Evolutionary conservation across 139 green algal genomes (phyloP), one percentile per base, ranked within the genome.

Genomic region (Tetradesmus lagerheimii): DNA sequence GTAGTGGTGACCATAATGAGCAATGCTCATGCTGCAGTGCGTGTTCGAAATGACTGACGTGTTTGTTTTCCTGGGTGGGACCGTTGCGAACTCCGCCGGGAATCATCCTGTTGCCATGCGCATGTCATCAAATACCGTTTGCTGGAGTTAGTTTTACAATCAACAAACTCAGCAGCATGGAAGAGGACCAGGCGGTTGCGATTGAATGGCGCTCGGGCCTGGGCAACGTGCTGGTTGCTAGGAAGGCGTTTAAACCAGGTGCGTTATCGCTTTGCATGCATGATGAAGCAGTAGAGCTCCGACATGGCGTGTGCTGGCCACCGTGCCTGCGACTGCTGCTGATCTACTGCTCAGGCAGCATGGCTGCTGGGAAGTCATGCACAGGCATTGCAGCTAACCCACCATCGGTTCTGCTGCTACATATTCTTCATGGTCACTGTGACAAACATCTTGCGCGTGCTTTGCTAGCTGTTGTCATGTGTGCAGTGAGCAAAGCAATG

Each of bases 201-300:
- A 79, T 88, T 20, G 83, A 80, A 9, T 25, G 29, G 34, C 62
- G 64, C 5, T 39, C 62, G 20, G 83, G 83, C 27, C 83, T 88
- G 5, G 83, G 83, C 83, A 88, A 88, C 62, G 62, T 88, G 41
- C 83, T 88, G 64, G 38, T 80, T 27, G 83, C 83, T n/a, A 64
- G 11, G 5, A 80, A 43, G 18, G 34, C 53, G 1, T 88, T 88
- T 39, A 66, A 64, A 18, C 62, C 83, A 43, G 83, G 81, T 86
- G 64, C 15, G 41, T 74, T 0, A 29, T 41, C 14, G 37, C 0
- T 45, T 34, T 43, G 1, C 34, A 4, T 14, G 5, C 12, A 83
- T 27, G 18, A 18, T 14, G 20, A 27, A 14, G 9, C 25, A 45
- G 80, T 1, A 43, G 4, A 43, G 4, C 12, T 23, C 27, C 23